Percentiles rank a stretch among this genome's conserved stretches.
Conservation (phyloP, 2,329 filamentous ascomycete species). For the Pleoardoris graminearum region DNA sequence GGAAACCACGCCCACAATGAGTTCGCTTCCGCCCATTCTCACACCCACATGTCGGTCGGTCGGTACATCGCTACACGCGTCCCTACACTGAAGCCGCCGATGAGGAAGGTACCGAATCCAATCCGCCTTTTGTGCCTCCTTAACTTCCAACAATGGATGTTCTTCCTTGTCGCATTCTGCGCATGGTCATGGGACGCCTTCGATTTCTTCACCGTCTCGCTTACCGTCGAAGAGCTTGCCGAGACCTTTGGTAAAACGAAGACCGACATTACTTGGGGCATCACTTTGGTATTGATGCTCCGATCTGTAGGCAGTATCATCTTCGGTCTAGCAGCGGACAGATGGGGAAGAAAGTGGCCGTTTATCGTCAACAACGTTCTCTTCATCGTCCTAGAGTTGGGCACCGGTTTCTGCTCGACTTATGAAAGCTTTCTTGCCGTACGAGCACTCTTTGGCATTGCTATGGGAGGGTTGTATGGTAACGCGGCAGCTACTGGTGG, state of each 20-base stretch:
- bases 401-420: slow-evolving; percentile 61
- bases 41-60: slow-evolving; percentile 33
- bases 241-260: slow-evolving; percentile 58
- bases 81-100: slow-evolving; percentile 59
- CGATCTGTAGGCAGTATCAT: slow-evolving; percentile 61
- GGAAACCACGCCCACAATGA: slow-evolving; percentile 20
- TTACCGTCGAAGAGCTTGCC: slow-evolving; percentile 59
- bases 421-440: slow-evolving; percentile 63
- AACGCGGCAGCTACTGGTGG: slow-evolving; percentile 61
- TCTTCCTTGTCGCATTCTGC: slow-evolving; percentile 54
- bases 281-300: slow-evolving; percentile 58
- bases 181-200: slow-evolving; percentile 58
- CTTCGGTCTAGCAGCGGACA: slow-evolving; percentile 59
- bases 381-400: slow-evolving; percentile 64
- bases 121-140: slow-evolving; percentile 56
- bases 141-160: slow-evolving; percentile 62
- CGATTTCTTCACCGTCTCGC: slow-evolving; percentile 65
- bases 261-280: slow-evolving; percentile 64
- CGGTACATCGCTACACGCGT: slow-evolving; percentile 59
- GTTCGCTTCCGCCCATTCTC: slow-evolving; percentile 10
- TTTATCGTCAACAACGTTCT: slow-evolving; percentile 64
- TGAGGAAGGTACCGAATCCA: slow-evolving; percentile 59
- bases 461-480: slow-evolving; percentile 66
- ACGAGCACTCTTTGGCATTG: slow-evolving; percentile 64
- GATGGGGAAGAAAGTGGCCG: slow-evolving; percentile 60